Percentiles rank a stretch among this genome's conserved stretches.
phyloP scores from a whole-genome alignment of 2,329 filamentous ascomycete genomes.

The Colletotrichum sp. region DNA sequence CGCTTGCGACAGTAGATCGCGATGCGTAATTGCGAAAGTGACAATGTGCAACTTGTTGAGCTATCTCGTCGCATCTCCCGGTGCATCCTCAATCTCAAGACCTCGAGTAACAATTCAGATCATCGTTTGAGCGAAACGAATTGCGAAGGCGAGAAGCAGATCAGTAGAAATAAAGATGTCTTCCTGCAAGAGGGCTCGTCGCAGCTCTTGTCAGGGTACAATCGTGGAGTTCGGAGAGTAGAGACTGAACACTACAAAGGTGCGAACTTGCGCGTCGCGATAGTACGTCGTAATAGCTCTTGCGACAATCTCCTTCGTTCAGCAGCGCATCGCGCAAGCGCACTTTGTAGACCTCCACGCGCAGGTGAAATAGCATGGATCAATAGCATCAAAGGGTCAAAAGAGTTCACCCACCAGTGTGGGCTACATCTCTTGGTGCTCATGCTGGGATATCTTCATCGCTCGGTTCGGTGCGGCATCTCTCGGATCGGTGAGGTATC shows the following conservation, averaged over 20 bases:
- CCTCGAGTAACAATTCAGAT: neutral
- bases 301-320: neutral
- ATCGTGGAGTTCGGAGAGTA: neutral
- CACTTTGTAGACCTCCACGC: neutral
- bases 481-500: neutral
- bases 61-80: neutral
- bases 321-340: neutral
- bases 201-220: neutral
- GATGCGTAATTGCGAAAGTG: neutral
- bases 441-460: neutral
- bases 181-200: neutral
- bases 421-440: conserved; percentile 9
- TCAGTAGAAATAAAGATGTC: accelerated
- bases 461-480: neutral
- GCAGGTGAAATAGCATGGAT: neutral
- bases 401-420: neutral
- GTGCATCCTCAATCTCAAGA: neutral
- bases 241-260: neutral
- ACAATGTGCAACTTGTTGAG: neutral
- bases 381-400: neutral
- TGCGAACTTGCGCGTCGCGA: neutral
- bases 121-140: neutral
- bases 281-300: neutral
- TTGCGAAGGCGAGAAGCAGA: neutral
- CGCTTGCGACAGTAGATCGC: neutral